phyloP scores from a whole-genome alignment of 116 monocot species.

The Cymodocea nodosa region DNA sequence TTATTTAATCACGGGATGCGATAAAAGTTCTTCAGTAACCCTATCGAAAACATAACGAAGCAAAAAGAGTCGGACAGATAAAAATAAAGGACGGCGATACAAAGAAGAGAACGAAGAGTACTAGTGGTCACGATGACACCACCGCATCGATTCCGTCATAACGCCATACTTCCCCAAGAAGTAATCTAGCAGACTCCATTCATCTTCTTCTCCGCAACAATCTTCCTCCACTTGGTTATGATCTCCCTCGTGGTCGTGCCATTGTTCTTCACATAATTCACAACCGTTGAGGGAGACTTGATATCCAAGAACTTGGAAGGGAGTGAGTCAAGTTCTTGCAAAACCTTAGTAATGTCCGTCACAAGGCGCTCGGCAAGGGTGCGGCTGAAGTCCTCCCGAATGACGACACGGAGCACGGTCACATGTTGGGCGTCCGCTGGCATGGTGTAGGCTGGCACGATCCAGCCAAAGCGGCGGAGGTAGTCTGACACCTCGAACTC shows the following conservation, averaged over 20 bases:
- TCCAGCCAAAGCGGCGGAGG: constrained; percentile 83
- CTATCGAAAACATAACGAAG: too few species aligned
- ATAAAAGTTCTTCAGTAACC: too few species aligned
- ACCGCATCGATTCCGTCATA: too few species aligned
- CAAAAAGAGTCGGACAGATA: too few species aligned
- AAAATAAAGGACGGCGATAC: too few species aligned
- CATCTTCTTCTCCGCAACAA: constrained; percentile 52
- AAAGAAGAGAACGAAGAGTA: too few species aligned
- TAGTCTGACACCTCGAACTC: constrained; percentile 73
- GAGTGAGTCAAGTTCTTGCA: constrained; percentile 51
- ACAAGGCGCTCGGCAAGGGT: constrained; percentile 78
- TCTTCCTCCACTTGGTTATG: constrained; percentile 45
- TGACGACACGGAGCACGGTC: constrained; percentile 75
- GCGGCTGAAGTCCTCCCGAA: constrained; percentile 89
- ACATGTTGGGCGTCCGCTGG: constrained; percentile 75
- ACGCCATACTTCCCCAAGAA: not conserved
- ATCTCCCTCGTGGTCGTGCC: constrained; percentile 37
- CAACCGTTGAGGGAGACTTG: not conserved
- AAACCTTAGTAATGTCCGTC: constrained; percentile 55
- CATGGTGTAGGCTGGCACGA: constrained; percentile 96
- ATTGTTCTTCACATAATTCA: not conserved
- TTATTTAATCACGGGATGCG: too few species aligned
- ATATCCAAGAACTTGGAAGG: constrained; percentile 25
- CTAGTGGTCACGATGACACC: too few species aligned
- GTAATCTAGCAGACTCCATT: constrained; percentile 65